These are phyloP conservation scores for Neurospora sp. DNA, from an alignment of 495 filamentous ascomycete genomes.

Conservation along the genomic window DNA sequence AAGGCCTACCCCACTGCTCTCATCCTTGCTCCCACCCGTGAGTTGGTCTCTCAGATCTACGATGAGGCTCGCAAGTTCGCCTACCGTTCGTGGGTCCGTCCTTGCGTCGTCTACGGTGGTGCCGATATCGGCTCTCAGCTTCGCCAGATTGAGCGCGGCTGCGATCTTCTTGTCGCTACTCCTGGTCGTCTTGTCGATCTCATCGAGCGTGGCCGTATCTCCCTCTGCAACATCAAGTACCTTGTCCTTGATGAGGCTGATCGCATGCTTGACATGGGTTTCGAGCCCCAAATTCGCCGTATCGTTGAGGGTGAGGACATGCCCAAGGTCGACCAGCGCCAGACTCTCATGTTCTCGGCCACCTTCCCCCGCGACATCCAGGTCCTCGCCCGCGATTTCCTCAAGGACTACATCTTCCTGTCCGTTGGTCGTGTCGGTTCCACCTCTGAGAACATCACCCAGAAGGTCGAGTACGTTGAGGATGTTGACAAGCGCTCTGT, in stretches of 20 bases:
- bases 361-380: constrained; percentile 99
- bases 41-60: constrained; percentile 96
- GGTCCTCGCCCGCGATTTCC: constrained; percentile 95
- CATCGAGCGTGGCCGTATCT: constrained; percentile 97
- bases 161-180: constrained; percentile 93
- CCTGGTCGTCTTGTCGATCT: constrained; percentile 95
- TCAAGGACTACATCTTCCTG: constrained; percentile 97
- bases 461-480: constrained; percentile 97
- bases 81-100: constrained; percentile 97
- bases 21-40: constrained; percentile 91
- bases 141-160: constrained; percentile 93
- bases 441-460: constrained; percentile 99
- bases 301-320: constrained; percentile 98
- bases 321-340: constrained; percentile 73
- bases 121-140: constrained; percentile 96
- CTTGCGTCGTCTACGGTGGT: constrained; percentile 98
- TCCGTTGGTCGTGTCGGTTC: constrained; percentile 98
- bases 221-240: constrained; percentile 94
- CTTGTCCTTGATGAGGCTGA: constrained; percentile 98
- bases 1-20: constrained; percentile 95
- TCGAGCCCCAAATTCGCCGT: constrained; percentile 97
- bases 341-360: constrained; percentile 99
- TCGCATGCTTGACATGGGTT: constrained; percentile 99
- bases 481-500: constrained; percentile 96
- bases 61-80: constrained; percentile 97